phyloP scores from a whole-genome alignment of 2,329 filamentous ascomycete species.

The Zarea fungicola region DNA sequence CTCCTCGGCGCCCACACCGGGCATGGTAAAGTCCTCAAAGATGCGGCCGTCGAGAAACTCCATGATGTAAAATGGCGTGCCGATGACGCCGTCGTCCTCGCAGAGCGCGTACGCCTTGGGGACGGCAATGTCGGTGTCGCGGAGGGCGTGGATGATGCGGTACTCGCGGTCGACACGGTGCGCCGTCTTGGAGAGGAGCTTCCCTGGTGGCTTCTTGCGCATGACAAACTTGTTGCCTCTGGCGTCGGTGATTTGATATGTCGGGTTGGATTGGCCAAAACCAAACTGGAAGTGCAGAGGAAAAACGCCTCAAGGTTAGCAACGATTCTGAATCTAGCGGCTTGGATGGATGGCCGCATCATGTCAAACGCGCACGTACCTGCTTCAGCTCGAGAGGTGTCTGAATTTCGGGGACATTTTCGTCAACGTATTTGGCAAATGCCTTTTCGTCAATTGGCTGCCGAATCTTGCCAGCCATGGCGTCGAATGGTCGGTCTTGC shows the following conservation, averaged over 20 bases:
- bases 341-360: slow-evolving; percentile 11
- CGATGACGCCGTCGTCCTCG: slow-evolving; percentile 72
- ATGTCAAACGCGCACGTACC: slow-evolving; percentile 41
- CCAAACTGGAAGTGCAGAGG: slow-evolving; percentile 67
- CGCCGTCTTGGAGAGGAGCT: slow-evolving; percentile 85
- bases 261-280: slow-evolving; percentile 96
- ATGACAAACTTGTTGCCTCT: slow-evolving; percentile 73
- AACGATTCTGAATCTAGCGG: background rate
- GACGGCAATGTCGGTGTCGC: slow-evolving; percentile 74
- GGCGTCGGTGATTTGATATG: slow-evolving; percentile 79
- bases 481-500: slow-evolving; percentile 9
- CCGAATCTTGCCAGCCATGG: slow-evolving; percentile 80
- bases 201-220: slow-evolving; percentile 96
- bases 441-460: slow-evolving; percentile 83
- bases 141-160: slow-evolving; percentile 79
- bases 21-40: slow-evolving; percentile 82
- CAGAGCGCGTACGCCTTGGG: slow-evolving; percentile 81
- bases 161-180: slow-evolving; percentile 97
- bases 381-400: slow-evolving; percentile 84
- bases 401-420: slow-evolving; percentile 77
- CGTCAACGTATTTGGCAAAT: slow-evolving; percentile 71
- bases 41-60: slow-evolving; percentile 90
- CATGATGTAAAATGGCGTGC: slow-evolving; percentile 97
- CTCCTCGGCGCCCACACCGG: slow-evolving; percentile 62
- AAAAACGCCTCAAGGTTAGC: too few relatives aligned